Evolutionary conservation across 176 grass and related monocot species (phyloP).

Genomic region (Secale cereale): DNA sequence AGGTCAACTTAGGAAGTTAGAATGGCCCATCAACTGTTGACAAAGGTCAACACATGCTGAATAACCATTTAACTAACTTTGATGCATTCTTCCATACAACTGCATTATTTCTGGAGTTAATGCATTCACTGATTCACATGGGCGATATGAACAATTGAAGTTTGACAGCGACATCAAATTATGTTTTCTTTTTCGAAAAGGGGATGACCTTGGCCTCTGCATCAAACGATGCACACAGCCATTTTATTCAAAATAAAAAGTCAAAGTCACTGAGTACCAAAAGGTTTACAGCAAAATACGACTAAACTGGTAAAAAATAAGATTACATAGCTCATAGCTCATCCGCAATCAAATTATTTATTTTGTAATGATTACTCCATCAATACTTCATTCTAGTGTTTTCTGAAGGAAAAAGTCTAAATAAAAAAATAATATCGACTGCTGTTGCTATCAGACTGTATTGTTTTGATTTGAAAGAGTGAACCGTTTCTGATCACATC

Average conservation of each 20-base stretch:
- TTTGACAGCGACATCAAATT: background rate
- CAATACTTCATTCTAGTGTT: background rate
- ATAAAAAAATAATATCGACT: background rate
- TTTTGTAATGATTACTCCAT: background rate
- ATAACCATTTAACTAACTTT: background rate
- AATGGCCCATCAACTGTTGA: background rate
- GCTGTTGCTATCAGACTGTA: background rate
- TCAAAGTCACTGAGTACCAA: no score
- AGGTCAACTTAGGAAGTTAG: background rate
- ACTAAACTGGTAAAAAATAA: no score
- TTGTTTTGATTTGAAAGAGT: constrained; percentile 9
- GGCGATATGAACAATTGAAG: background rate
- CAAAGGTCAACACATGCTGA: background rate
- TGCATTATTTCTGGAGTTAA: background rate
- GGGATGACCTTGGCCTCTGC: no score
- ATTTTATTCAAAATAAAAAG: no score
- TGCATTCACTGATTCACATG: background rate
- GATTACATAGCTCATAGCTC: no score
- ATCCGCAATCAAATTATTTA: background rate
- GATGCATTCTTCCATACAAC: background rate
- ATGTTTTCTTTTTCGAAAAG: background rate
- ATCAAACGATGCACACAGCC: no score
- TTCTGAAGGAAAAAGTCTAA: background rate
- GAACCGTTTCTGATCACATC: constrained; percentile 4
- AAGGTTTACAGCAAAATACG: no score